Evolutionary conservation across 306 rosid genomes (phyloP).

Genomic region (apple (Malus domestica)): ASM211411v1 NC_041797.1:31244001-31244500

Average conservation of each 20-base stretch:
- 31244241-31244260: background rate
- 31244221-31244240: background rate
- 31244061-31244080: constrained; percentile 80
- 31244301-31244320: background rate
- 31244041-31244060: constrained; percentile 81
- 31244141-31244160: constrained; percentile 85
- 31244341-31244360: background rate
- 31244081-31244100: constrained; percentile 75
- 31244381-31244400: constrained; percentile 80
- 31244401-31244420: constrained; percentile 88
- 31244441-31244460: constrained; percentile 76
- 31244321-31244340: background rate
- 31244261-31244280: background rate
- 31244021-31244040: constrained; percentile 67
- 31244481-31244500: constrained; percentile 86
- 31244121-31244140: constrained; percentile 93
- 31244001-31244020: constrained; percentile 93
- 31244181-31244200: constrained; percentile 93
- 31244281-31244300: background rate
- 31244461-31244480: constrained; percentile 69
- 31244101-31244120: constrained; percentile 91
- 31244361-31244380: constrained; percentile 9
- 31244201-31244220: constrained; percentile 68
- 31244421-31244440: constrained; percentile 86
- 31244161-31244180: constrained; percentile 82